phyloP scores from a whole-genome alignment of 257 asterid genomes.

The Rhazya stricta region DNA sequence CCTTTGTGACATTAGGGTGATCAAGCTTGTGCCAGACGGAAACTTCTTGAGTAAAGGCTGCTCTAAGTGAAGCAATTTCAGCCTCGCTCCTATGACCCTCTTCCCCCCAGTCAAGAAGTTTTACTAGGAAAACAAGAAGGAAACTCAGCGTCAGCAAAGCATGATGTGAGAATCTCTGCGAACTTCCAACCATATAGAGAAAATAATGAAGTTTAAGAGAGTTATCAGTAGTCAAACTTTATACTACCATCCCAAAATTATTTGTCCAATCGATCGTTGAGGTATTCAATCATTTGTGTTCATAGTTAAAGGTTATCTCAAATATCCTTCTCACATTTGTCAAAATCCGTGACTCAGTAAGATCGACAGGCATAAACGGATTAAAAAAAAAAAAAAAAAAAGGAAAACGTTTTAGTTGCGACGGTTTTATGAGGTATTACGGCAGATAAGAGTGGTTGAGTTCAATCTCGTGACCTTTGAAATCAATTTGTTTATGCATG shows the following conservation, averaged over 20 bases:
- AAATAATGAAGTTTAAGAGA: neutral
- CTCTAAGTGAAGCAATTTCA: slow-evolving; percentile 60
- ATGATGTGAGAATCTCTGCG: neutral
- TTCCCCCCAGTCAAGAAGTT: slow-evolving; percentile 89
- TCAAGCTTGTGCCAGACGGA: slow-evolving; percentile 88
- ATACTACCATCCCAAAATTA: neutral
- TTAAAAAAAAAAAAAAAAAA: neutral
- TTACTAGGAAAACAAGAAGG: slow-evolving; percentile 37
- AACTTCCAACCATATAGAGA: neutral
- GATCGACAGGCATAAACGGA: neutral
- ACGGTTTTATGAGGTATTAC: neutral
- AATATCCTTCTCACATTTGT: neutral
- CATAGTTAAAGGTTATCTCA: neutral
- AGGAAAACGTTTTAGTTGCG: neutral
- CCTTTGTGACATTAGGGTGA: slow-evolving; percentile 91
- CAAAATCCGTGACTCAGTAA: neutral
- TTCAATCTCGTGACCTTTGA: slow-evolving; percentile 15
- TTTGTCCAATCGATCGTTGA: neutral
- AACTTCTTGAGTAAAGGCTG: slow-evolving; percentile 81
- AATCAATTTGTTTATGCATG: slow-evolving; percentile 2
- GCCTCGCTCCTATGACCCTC: slow-evolving; percentile 63
- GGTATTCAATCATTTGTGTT: neutral
- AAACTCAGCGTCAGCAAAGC: slow-evolving; percentile 11
- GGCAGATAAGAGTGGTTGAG: slow-evolving; percentile 8
- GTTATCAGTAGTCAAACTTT: neutral